These are phyloP conservation scores for Naganishia kalamii DNA, from an alignment of 768 basidiomycete species.

Conservation along the genomic window DNA sequence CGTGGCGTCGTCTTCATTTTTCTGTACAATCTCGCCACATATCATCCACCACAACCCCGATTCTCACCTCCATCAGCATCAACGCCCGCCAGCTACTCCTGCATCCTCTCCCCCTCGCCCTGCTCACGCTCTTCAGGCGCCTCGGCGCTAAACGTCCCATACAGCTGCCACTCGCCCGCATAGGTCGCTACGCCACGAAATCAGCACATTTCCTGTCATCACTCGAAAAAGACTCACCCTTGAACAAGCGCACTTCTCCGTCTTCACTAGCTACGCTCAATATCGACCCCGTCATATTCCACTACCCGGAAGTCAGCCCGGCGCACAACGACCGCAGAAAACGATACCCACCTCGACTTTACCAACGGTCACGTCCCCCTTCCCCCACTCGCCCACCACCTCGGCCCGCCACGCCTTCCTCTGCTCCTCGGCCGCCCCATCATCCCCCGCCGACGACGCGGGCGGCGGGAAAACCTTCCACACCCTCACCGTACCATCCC, in stretches of 20 bases:
- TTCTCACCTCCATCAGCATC: too few species aligned
- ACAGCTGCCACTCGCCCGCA: constrained; percentile 41
- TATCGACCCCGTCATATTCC: constrained; percentile 46
- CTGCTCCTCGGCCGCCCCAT: constrained; percentile 35
- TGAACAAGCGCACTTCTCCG: constrained; percentile 55
- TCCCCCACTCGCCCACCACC: constrained; percentile 64
- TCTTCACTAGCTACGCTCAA: constrained; percentile 64
- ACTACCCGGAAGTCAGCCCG: constrained; percentile 26
- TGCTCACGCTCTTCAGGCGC: constrained; percentile 31
- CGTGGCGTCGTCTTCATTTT: too few species aligned
- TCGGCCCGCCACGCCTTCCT: constrained; percentile 66
- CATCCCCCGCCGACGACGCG: constrained; percentile 41
- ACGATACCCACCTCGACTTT: constrained; percentile 92
- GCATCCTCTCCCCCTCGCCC: background rate
- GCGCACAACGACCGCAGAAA: constrained; percentile 9
- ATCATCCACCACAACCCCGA: too few species aligned
- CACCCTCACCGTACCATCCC: constrained; percentile 82
- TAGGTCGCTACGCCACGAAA: constrained; percentile 35
- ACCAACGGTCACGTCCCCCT: constrained; percentile 60
- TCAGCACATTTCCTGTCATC: background rate
- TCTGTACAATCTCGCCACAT: too few species aligned
- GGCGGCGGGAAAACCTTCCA: constrained; percentile 76
- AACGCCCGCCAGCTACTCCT: background rate
- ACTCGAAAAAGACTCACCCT: constrained; percentile 51
- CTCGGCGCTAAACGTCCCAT: constrained; percentile 44